Percentiles rank a stretch among this genome's conserved stretches.
Evolutionary conservation across 257 asterid genomes (phyloP).

Genomic region (Salvia hispanica): DNA sequence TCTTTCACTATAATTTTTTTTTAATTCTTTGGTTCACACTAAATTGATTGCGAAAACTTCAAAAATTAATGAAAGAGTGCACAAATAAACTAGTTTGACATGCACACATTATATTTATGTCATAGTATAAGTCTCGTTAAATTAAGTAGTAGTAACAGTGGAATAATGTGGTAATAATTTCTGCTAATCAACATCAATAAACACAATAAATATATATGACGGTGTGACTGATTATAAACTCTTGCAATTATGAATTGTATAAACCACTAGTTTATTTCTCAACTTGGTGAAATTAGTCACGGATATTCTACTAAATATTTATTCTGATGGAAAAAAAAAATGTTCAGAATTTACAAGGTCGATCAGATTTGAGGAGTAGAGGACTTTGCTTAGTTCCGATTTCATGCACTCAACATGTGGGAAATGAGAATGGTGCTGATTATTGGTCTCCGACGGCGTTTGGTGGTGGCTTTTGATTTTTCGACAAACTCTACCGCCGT

Average conservation of each 20-base stretch:
- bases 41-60: no score
- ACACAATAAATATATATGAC: no score
- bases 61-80: no score
- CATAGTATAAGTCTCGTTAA: no score
- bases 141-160: no score
- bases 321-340: background rate
- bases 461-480: constrained; percentile 46
- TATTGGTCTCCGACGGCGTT: constrained; percentile 56
- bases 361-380: constrained; percentile 62
- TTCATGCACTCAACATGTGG: constrained; percentile 71
- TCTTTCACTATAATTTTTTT: background rate
- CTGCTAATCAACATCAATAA: no score
- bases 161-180: no score
- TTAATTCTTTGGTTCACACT: background rate
- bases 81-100: no score
- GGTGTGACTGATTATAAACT: background rate
- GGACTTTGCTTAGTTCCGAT: constrained; percentile 85
- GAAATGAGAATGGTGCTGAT: constrained; percentile 58
- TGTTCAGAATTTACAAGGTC: constrained; percentile 44
- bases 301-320: no score
- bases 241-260: background rate
- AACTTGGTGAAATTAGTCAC: no score
- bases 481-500: background rate
- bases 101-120: no score
- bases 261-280: background rate